Evolutionary conservation across 1,284 basidiomycete genomes (phyloP), one percentile per base, ranked within the genome.

Genomic region (Papiliotrema laurentii): DNA sequence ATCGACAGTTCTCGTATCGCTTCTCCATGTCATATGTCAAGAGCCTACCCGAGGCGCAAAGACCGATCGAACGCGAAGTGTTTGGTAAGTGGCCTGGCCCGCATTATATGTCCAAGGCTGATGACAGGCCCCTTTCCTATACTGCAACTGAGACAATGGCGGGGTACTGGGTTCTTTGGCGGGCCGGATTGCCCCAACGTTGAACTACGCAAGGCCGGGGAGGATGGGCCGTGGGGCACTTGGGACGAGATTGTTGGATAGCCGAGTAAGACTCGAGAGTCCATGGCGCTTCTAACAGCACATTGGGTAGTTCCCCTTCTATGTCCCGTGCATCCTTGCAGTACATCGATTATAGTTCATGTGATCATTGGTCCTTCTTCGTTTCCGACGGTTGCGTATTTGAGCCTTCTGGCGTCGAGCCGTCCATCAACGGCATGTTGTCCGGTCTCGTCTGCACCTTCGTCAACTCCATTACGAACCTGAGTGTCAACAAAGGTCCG

Each of bases 31-130:
- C 59, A 5, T 74, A 75, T 51, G 55, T 75, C 31, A 47, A 56
- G 19, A 60, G 51, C 11, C 55, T 75, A 11, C 71, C 72, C 0
- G 69, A 69, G 45, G 63, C 51, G 4, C 69, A 74, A 47, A 51
- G 71, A 21, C 74, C 74, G 0, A 63, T 75, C 10, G 74, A 75
- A 44, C 54, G 73, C 13, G 73, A 75, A 46, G 53, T 72, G 1
- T 75, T 74, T 43, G 74, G 74, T 72, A 43, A 51, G 71, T 59
- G 21, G 5, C 10, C 21, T 5, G 14, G n/a, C n/a, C n/a, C n/a
- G n/a, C n/a, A n/a, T n/a, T n/a, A n/a, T n/a, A n/a, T n/a, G n/a
- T n/a, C n/a, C n/a, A n/a, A n/a, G n/a, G 19, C 27, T 35, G 25
- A 7, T 25, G 11, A 1, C 46, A 75, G 73, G 73, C 2, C 73